Conservation (phyloP, 345 rosid species). For the Trapa bicornis region DNA sequence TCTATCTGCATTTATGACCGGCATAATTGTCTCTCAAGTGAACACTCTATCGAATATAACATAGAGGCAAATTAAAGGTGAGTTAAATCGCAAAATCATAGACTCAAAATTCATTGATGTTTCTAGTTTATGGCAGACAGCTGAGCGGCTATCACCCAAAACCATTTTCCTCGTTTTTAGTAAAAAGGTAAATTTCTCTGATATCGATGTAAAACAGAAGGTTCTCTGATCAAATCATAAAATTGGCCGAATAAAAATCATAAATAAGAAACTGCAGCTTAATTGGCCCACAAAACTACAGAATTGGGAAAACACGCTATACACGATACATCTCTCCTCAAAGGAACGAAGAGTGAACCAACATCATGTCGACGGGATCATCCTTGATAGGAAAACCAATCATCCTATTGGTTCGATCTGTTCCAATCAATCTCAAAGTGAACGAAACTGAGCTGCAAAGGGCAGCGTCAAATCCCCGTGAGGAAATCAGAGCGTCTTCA, state of each 20-base stretch:
- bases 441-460: not conserved
- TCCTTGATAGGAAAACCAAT: not conserved
- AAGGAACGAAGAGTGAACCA: not conserved
- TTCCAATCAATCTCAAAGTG: not conserved
- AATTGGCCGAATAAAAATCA: not conserved
- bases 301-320: not conserved
- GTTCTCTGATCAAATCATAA: not conserved
- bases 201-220: not conserved
- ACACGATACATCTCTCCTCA: not conserved
- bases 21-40: not conserved
- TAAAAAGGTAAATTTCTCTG: not conserved
- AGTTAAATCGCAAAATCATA: too few relatives aligned
- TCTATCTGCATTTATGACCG: not conserved
- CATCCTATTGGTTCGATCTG: not conserved
- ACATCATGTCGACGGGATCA: not conserved
- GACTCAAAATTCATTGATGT: too few relatives aligned
- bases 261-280: not conserved
- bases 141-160: too few relatives aligned
- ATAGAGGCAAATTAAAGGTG: not conserved
- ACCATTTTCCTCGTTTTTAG: too few relatives aligned
- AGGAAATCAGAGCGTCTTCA: not conserved
- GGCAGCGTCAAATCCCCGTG: not conserved
- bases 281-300: not conserved
- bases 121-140: too few relatives aligned
- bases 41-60: not conserved